Conservation (phyloP, 768 basidiomycete genomes). For the Lactarius trivialis region DNA sequence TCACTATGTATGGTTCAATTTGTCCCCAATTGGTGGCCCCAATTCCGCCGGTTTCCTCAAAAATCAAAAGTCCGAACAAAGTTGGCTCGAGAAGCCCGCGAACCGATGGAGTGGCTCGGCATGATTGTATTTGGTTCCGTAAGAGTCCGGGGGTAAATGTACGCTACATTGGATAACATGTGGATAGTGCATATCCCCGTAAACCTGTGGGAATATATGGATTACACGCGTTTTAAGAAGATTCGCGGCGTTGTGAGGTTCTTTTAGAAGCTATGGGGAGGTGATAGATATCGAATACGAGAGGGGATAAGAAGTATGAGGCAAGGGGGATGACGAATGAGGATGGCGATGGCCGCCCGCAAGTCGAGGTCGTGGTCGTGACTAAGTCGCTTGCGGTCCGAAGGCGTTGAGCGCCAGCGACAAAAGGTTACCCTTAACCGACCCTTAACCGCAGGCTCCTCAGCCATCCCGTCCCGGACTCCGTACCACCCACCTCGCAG, state of each 20-base stretch:
- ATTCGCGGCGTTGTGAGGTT: constrained; percentile 1
- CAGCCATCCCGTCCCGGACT: constrained; percentile 7
- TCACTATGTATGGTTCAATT: neutral
- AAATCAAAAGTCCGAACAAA: neutral
- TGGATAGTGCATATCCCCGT: neutral
- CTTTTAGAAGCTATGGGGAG: neutral
- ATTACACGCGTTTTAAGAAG: neutral
- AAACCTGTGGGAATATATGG: neutral
- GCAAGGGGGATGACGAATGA: too few relatives aligned
- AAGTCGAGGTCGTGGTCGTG: neutral
- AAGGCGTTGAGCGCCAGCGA: neutral
- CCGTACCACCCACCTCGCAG: neutral
- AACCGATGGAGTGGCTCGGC: neutral
- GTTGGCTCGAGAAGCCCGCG: neutral
- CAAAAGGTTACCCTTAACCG: constrained; percentile 6
- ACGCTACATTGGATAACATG: neutral
- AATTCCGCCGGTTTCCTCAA: neutral
- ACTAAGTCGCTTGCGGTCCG: neutral
- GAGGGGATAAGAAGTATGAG: too few relatives aligned
- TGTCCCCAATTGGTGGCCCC: neutral
- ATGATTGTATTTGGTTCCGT: neutral
- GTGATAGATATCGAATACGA: neutral
- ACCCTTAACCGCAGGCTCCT: constrained; percentile 5
- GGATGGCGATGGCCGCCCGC: neutral
- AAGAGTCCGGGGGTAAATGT: neutral